Evolutionary conservation across 495 filamentous ascomycete species (phyloP), one percentile per base, ranked within the genome.

Genomic region (Aspergillus sclerotioniger): DNA sequence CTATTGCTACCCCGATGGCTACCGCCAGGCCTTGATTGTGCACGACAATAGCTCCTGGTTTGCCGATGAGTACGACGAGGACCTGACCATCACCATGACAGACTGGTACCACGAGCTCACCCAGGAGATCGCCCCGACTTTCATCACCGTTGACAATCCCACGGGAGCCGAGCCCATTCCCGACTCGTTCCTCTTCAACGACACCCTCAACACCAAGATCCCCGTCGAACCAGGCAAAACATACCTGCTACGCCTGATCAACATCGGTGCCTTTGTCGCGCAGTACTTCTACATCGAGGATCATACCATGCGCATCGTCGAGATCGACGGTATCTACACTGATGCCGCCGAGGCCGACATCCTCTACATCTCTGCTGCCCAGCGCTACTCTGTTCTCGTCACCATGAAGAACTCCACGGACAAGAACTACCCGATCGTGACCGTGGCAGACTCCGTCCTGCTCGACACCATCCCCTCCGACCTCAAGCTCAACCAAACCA

Each of bases 271-370:
- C 13, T 90, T 90, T 67, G 81, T 86, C 54, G 82, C 89, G 66
- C 71, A 92, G 62, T 90, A 88, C 80, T 84, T 92, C 71, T 90
- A 86, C 79, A 85, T 92, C 66, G 86, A 91, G 56, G 85, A 82
- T 6, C 89, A 92, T 60, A 83, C 78, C 51, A 78, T 87, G 50
- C 75, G 63, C 17, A 76, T 90, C 32, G 76, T 85, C 28, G 83
- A 84, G 64, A 70, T 81, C 21, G 79, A 81, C 57, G 80, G 80
- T 15, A 72, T 81, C 25, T 81, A 78, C 54, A 77, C 74, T 20
- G 82, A 89, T 19, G 78, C 80, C 0, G 73, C 80, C 5, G 79
- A 81, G 54, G 81, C 86, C 0, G 72, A 77, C 45, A 81, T 85
- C 67, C 77, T 90, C 8, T 90, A 90, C 35, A 65, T 92, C 25